phyloP scores from a whole-genome alignment of 1,284 basidiomycete species.

The Singerocomus rubriflavus region DNA sequence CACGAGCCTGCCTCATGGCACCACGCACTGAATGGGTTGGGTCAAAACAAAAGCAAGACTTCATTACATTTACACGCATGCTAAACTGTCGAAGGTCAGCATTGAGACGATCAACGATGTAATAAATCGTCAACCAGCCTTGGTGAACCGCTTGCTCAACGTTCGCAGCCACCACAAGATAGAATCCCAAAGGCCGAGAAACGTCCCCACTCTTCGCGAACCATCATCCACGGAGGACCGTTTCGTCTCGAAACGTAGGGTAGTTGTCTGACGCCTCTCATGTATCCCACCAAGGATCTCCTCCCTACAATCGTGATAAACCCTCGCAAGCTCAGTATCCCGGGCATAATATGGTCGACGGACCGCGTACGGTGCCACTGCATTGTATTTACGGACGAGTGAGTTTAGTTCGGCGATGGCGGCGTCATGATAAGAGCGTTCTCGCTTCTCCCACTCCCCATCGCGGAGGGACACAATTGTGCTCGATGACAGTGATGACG shows the following conservation, averaged over 20 bases:
- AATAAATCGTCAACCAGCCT: constrained; percentile 6
- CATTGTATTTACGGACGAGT: constrained; percentile 76
- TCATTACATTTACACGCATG: too few relatives aligned
- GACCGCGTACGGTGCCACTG: constrained; percentile 72
- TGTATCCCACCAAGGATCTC: constrained; percentile 49
- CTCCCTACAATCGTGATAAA: constrained; percentile 52
- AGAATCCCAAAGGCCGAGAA: constrained; percentile 10
- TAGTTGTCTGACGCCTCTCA: constrained; percentile 23
- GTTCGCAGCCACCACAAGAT: constrained; percentile 27
- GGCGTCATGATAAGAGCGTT: constrained; percentile 67
- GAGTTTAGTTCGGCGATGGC: constrained; percentile 72
- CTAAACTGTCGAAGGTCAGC: constrained; percentile 1
- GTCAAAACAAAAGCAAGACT: too few relatives aligned
- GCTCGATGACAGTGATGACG: constrained; percentile 43
- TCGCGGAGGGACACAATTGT: constrained; percentile 58
- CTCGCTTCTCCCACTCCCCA: constrained; percentile 69
- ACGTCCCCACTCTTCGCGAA: neutral
- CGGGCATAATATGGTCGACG: constrained; percentile 58
- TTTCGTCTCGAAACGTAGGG: constrained; percentile 1
- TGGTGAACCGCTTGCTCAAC: constrained; percentile 11
- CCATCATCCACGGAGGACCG: neutral
- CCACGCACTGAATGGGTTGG: neutral
- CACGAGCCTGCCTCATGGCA: constrained; percentile 10
- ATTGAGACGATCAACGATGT: neutral
- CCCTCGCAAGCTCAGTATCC: constrained; percentile 54